Evolutionary conservation across 139 green algal species (phyloP).

Genomic region (Coelastrella sp.): DNA sequence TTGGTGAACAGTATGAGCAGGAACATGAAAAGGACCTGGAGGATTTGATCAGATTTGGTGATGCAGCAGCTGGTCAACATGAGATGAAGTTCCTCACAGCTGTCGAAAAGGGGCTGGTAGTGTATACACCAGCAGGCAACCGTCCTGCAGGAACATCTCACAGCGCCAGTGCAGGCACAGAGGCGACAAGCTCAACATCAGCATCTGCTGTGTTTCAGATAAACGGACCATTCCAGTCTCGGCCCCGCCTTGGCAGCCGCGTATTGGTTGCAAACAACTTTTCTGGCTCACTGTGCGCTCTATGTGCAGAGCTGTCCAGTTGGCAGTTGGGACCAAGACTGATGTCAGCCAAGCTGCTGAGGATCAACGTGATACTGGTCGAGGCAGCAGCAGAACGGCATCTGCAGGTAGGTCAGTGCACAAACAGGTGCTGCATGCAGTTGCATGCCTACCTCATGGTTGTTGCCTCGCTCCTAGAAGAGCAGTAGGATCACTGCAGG

Average conservation of each 20-base stretch:
- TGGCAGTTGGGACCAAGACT: slow-evolving; percentile 57
- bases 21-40: slow-evolving; percentile 41
- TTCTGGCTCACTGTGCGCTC: slow-evolving; percentile 44
- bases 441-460: neutral
- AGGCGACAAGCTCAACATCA: too few relatives aligned
- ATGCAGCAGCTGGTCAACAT: neutral
- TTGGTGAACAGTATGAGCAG: slow-evolving; percentile 60
- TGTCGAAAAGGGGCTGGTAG: slow-evolving; percentile 10
- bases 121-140: slow-evolving; percentile 27
- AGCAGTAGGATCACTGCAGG: neutral
- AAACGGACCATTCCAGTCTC: slow-evolving; percentile 49
- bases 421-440: slow-evolving; percentile 34
- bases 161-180: too few relatives aligned
- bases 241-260: slow-evolving; percentile 57
- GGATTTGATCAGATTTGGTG: slow-evolving; percentile 7
- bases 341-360: slow-evolving; percentile 57
- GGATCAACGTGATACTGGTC: slow-evolving; percentile 52
- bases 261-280: slow-evolving; percentile 65
- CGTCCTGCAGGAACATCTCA: too few relatives aligned
- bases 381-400: slow-evolving; percentile 56
- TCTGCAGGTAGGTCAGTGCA: slow-evolving; percentile 42
- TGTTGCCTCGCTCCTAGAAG: neutral
- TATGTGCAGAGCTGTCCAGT: slow-evolving; percentile 56
- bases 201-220: slow-evolving; percentile 19
- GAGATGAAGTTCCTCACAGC: neutral